These are phyloP conservation scores for Chalciporus piperatus DNA, from an alignment of 768 basidiomycete genomes.

Conservation along the genomic window DNA sequence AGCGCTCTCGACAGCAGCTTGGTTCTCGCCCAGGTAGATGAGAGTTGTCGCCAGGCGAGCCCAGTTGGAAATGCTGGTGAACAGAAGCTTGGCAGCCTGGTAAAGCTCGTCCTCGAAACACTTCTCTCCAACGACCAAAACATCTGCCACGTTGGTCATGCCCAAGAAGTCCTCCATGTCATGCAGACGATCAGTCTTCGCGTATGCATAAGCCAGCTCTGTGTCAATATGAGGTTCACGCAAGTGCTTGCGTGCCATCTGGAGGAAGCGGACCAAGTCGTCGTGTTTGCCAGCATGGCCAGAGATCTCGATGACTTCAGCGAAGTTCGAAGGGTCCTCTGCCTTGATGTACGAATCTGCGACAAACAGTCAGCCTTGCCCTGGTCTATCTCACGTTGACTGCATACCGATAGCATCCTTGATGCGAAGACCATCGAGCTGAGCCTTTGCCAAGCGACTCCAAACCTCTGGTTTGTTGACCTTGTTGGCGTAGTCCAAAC, in stretches of 20 bases:
- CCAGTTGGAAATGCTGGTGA: slow-evolving; percentile 98
- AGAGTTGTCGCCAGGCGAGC: slow-evolving; percentile 96
- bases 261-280: slow-evolving; percentile 93
- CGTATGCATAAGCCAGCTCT: slow-evolving; percentile 96
- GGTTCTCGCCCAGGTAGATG: slow-evolving; percentile 97
- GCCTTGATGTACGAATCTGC: slow-evolving; percentile 97
- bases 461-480: slow-evolving; percentile 96
- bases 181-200: slow-evolving; percentile 94
- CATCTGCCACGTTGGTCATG: slow-evolving; percentile 98
- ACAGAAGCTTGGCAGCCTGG: slow-evolving; percentile 93
- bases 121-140: slow-evolving; percentile 97
- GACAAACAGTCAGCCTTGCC: slow-evolving; percentile 2
- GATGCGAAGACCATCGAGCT: slow-evolving; percentile 95
- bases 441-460: slow-evolving; percentile 97
- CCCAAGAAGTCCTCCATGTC: slow-evolving; percentile 99
- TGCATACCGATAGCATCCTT: slow-evolving; percentile 91
- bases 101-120: slow-evolving; percentile 98
- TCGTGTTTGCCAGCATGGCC: slow-evolving; percentile 89
- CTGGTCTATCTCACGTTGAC: neutral
- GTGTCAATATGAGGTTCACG: slow-evolving; percentile 98
- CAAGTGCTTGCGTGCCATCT: slow-evolving; percentile 97
- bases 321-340: slow-evolving; percentile 89
- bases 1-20: slow-evolving; percentile 98
- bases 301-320: slow-evolving; percentile 94
- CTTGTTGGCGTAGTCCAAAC: slow-evolving; percentile 93